phyloP scores from a whole-genome alignment of 768 basidiomycete genomes.

The Trametes villosa region DNA sequence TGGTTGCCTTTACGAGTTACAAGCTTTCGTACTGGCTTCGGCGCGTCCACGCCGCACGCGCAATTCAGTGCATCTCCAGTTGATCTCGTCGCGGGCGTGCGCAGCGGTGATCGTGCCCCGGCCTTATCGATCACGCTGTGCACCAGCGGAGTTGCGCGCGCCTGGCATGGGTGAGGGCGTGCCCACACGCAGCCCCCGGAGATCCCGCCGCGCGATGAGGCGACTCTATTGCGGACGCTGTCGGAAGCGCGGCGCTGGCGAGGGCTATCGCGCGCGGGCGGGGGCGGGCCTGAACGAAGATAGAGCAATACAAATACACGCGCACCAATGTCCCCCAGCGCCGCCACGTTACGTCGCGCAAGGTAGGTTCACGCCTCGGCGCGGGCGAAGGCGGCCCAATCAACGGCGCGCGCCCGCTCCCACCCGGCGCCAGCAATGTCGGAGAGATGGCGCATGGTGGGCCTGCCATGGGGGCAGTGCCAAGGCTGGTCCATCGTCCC shows the following conservation, averaged over 20 bases:
- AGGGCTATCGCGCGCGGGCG: not conserved
- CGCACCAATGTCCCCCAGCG: not conserved
- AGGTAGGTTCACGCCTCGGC: not conserved
- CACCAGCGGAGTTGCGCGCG: not conserved
- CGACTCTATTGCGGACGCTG: not conserved
- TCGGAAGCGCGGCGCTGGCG: slow-evolving; percentile 4
- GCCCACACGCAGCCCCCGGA: not conserved
- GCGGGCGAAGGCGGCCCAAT: slow-evolving; percentile 20
- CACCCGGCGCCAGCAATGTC: slow-evolving; percentile 46
- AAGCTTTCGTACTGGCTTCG: slow-evolving; percentile 1
- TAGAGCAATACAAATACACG: slow-evolving; percentile 17
- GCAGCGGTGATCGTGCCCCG: not conserved
- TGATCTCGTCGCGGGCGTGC: not conserved
- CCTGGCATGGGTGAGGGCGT: not conserved
- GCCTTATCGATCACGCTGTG: slow-evolving; percentile 8
- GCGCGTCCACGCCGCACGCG: not conserved
- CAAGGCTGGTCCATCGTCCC: slow-evolving; percentile 84
- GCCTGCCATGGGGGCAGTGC: slow-evolving; percentile 88
- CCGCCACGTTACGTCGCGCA: slow-evolving; percentile 5
- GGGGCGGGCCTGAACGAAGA: slow-evolving; percentile 9
- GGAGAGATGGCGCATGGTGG: slow-evolving; percentile 78
- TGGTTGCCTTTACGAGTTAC: slow-evolving; percentile 13
- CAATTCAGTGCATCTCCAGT: slow-evolving; percentile 11
- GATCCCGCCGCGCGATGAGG: slow-evolving; percentile 5
- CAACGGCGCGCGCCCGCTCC: slow-evolving; percentile 10